Base-by-base conservation (phyloP, 768 basidiomycete genomes). In the Podaxis sp. region DNA sequence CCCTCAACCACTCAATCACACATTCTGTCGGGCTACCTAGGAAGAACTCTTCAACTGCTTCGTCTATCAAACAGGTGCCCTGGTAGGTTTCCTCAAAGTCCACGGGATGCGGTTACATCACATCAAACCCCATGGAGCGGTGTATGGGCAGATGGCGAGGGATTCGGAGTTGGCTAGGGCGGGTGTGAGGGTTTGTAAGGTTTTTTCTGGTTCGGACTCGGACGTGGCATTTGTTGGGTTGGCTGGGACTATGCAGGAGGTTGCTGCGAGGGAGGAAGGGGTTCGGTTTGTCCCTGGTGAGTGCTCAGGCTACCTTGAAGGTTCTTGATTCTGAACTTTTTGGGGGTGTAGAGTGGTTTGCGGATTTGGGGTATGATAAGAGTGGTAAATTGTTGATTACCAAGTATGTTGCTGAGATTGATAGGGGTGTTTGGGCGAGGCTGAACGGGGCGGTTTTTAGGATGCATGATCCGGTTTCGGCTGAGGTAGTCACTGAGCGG, bases 21-120 rank as follows among this genome's bases (percentile, higher is more conserved):
- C n/a, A n/a, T n/a, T 24, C 24, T 24, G 24, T 24, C 24, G 24
- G 24, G 24, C 2, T 24, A 24, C 24, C 24, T 24, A 25, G 83
- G 81, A 83, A 2, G 85, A 86, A 63, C 78, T 88, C 37, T 74
- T 73, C 6, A 76, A 81, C 25, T 85, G 83, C 68, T 83, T 89
- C 63, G 76, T 85, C 4, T 88, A 87, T 67, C 88, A 89, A 75
- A 82, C 88, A 33, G 88, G 87, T n/a, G 86, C 88, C 0, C 72
- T 89, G 6, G 73, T 70, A 3, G 86, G 84, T 0, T 89, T 89
- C 71, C 73, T 90, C 58, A 82, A 80, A 49, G 69, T 77, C 1
- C 77, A 88, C 57, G 81, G 75, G 0, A 65, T 89, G 4, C 70
- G 73, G 1, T 69, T 88, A 22, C 82, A 88, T 66, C 88, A 90